Evolutionary conservation across 2,329 filamentous ascomycete genomes (phyloP).

Genomic region (Cladobotryum protrusum): DNA sequence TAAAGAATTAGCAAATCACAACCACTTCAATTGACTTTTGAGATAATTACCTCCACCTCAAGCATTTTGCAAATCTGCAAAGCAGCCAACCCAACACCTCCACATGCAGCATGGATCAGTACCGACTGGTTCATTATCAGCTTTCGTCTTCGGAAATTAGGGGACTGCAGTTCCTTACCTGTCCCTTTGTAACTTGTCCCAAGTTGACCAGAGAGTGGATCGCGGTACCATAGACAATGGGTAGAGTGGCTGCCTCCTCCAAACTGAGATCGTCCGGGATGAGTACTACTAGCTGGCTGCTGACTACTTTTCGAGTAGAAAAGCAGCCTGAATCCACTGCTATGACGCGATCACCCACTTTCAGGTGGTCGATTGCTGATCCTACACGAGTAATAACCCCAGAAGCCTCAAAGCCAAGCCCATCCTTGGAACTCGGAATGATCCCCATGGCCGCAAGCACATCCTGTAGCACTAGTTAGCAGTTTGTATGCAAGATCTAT

Average conservation of each 20-base stretch:
- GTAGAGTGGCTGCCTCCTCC: constrained; percentile 24
- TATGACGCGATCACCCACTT: constrained; percentile 30
- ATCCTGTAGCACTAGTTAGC: constrained; percentile 14
- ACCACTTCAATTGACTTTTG: too few relatives aligned
- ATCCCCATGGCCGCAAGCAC: constrained; percentile 10
- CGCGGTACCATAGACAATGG: constrained; percentile 26
- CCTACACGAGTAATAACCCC: constrained; percentile 18
- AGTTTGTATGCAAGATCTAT: constrained; percentile 15
- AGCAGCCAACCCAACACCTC: constrained; percentile 5
- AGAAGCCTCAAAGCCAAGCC: constrained; percentile 25
- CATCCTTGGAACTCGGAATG: constrained; percentile 4
- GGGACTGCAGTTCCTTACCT: constrained; percentile 7
- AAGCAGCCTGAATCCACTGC: constrained; percentile 1
- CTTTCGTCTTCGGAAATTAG: background rate
- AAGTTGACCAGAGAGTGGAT: constrained; percentile 17
- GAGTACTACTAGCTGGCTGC: constrained; percentile 4
- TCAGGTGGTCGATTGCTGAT: constrained; percentile 14
- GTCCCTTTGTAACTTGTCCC: constrained; percentile 15
- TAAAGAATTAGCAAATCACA: background rate
- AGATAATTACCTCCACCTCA: background rate
- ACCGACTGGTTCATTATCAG: constrained; percentile 1
- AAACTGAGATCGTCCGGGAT: constrained; percentile 25
- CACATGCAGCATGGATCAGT: constrained; percentile 5
- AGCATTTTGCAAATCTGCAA: constrained; percentile 4
- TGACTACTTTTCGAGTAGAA: background rate